Conservation (phyloP, 352 stramenopile genomes). For the Saprolegnia diclina region DNA sequence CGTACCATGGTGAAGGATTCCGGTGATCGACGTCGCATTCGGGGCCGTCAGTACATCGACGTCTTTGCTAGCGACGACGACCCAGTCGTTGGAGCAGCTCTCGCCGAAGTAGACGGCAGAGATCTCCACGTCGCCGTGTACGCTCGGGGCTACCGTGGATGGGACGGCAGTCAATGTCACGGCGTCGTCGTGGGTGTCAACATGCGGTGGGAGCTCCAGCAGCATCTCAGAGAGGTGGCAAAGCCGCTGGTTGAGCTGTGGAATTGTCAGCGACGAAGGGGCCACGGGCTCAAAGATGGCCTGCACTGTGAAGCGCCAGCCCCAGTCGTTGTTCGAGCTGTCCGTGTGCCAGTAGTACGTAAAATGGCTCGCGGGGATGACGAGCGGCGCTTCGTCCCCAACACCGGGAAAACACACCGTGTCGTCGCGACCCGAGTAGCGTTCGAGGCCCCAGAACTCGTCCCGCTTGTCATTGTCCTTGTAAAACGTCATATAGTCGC, state of each 20-base stretch:
- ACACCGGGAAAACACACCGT: constrained; percentile 77
- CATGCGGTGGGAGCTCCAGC: background rate
- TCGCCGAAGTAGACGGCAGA: background rate
- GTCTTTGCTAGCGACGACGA: background rate
- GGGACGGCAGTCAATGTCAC: background rate
- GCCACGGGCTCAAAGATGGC: constrained; percentile 49
- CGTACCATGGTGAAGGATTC: background rate
- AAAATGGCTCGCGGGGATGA: constrained; percentile 74
- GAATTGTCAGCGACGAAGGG: constrained; percentile 42
- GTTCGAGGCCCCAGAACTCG: constrained; percentile 45
- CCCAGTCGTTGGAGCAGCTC: background rate
- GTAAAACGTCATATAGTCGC: constrained; percentile 82
- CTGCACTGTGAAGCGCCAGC: constrained; percentile 72
- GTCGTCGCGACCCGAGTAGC: constrained; percentile 62
- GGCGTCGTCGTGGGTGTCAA: background rate
- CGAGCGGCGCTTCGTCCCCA: constrained; percentile 47
- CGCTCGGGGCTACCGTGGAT: background rate
- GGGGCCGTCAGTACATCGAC: background rate
- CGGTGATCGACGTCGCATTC: background rate
- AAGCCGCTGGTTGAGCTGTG: constrained; percentile 53
- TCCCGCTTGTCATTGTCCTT: constrained; percentile 55
- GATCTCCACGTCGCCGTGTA: background rate
- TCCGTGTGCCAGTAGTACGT: constrained; percentile 81
- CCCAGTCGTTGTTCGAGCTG: constrained; percentile 84
- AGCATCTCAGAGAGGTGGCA: constrained; percentile 58